Evolutionary conservation across 257 asterid genomes (phyloP), one percentile per base, ranked within the genome.

Genomic region (Eustoma russellianum): DNA sequence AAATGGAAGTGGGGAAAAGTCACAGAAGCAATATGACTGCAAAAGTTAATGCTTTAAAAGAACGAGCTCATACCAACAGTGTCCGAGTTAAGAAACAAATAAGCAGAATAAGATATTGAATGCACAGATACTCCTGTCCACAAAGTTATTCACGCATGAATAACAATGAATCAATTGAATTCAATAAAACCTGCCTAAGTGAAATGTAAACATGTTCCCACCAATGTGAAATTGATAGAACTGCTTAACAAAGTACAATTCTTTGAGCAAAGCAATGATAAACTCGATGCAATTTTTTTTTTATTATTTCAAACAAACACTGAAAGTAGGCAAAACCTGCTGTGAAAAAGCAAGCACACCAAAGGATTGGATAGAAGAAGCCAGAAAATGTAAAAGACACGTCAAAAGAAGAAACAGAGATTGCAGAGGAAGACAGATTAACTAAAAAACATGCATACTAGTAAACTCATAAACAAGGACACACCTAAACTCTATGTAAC

Each of bases 11-110:
- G n/a, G n/a, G n/a, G n/a, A n/a, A n/a, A n/a, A n/a, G n/a, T n/a
- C n/a, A n/a, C n/a, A n/a, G n/a, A n/a, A n/a, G n/a, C n/a, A n/a
- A n/a, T n/a, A n/a, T n/a, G n/a, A n/a, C n/a, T n/a, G 33, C 15
- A 61, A 61, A 52, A 28, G n/a, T n/a, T n/a, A 7, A 47, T n/a
- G n/a, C n/a, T 41, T 34, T 60, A 54, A 19, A 40, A 9, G 17
- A 19, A 47, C 46, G 38, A 41, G 35, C 61, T 40, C 60, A 40
- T 48, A 46, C 12, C 33, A 19, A 19, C 41, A 17, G 30, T 13
- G 38, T n/a, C 7, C 41, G n/a, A n/a, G n/a, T n/a, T 44, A 33
- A 45, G 15, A 38, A n/a, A 28, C 46, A 59, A 47, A n/a, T 30
- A 13, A 33, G 9, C 14, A 15, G 30, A 40, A 50, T 19, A 30